Conservation (phyloP, 345 rosid genomes). For the Bruguiera sexangula region DNA sequence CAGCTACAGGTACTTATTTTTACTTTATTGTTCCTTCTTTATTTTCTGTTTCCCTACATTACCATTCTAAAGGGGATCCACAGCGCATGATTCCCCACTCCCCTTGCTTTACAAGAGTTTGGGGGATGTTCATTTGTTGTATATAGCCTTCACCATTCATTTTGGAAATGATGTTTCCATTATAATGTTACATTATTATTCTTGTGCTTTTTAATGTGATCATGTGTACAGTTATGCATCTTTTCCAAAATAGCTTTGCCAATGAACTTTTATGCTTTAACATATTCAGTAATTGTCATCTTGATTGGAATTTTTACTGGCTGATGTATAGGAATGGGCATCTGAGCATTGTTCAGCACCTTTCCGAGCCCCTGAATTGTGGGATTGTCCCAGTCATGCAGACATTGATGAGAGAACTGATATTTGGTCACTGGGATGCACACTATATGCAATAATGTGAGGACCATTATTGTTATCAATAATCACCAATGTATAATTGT, state of each 20-base stretch:
- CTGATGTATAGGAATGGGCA: slow-evolving; percentile 79
- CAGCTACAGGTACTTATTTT: slow-evolving; percentile 69
- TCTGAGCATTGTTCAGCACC: slow-evolving; percentile 97
- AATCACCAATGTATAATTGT: too few species aligned
- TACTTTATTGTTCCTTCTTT: not conserved
- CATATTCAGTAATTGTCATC: not conserved
- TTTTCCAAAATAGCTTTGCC: not conserved
- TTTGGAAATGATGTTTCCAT: too few species aligned
- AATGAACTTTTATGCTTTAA: not conserved
- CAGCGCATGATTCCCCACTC: too few species aligned
- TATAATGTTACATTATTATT: not conserved
- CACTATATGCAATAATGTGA: slow-evolving; percentile 94
- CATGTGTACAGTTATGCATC: not conserved
- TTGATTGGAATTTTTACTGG: slow-evolving; percentile 6
- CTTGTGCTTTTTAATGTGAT: not conserved
- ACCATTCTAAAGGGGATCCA: not conserved
- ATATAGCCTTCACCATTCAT: too few species aligned
- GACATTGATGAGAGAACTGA: slow-evolving; percentile 98
- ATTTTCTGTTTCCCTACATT: not conserved
- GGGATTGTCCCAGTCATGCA: slow-evolving; percentile 97
- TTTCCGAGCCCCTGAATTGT: slow-evolving; percentile 94
- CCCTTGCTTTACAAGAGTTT: too few species aligned
- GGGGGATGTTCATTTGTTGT: too few species aligned
- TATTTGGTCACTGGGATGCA: slow-evolving; percentile 98
- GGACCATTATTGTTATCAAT: not conserved